phyloP scores from a whole-genome alignment of 2,329 filamentous ascomycete species.

The Penicillium sp. region DNA sequence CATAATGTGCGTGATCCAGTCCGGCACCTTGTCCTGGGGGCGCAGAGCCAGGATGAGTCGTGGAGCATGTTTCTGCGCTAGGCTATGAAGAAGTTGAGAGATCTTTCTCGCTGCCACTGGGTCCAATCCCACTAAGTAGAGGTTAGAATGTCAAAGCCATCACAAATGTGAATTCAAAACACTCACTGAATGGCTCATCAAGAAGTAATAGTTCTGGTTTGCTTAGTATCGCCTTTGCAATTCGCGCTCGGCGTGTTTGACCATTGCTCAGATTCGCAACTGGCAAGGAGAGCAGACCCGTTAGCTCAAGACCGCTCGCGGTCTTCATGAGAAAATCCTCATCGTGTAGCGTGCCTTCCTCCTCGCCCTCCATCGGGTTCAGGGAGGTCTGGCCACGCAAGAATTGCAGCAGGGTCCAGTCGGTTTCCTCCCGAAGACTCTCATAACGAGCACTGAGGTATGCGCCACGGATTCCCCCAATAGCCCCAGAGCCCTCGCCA shows the following conservation, averaged over 20 bases:
- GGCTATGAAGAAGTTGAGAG: slow-evolving; percentile 65
- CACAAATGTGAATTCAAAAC: not conserved
- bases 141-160: slow-evolving; percentile 14
- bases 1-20: slow-evolving; percentile 85
- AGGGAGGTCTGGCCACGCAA: slow-evolving; percentile 77
- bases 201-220: slow-evolving; percentile 78
- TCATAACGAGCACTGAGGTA: slow-evolving; percentile 92
- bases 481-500: slow-evolving; percentile 59
- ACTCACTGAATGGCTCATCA: slow-evolving; percentile 82
- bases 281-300: slow-evolving; percentile 70
- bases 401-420: slow-evolving; percentile 81
- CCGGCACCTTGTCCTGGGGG: slow-evolving; percentile 81
- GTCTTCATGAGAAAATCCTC: slow-evolving; percentile 58
- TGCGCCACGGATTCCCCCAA: slow-evolving; percentile 57
- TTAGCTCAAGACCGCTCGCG: slow-evolving; percentile 66
- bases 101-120: slow-evolving; percentile 73
- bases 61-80: slow-evolving; percentile 67
- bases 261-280: slow-evolving; percentile 91
- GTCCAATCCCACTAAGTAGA: slow-evolving; percentile 72
- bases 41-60: slow-evolving; percentile 73
- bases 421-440: slow-evolving; percentile 77
- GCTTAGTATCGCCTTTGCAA: slow-evolving; percentile 78
- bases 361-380: slow-evolving; percentile 64
- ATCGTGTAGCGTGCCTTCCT: slow-evolving; percentile 52
- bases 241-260: slow-evolving; percentile 80